Evolutionary conservation across 208 protist species (phyloP).

Genomic region (Leishmania mexicana): DNA sequence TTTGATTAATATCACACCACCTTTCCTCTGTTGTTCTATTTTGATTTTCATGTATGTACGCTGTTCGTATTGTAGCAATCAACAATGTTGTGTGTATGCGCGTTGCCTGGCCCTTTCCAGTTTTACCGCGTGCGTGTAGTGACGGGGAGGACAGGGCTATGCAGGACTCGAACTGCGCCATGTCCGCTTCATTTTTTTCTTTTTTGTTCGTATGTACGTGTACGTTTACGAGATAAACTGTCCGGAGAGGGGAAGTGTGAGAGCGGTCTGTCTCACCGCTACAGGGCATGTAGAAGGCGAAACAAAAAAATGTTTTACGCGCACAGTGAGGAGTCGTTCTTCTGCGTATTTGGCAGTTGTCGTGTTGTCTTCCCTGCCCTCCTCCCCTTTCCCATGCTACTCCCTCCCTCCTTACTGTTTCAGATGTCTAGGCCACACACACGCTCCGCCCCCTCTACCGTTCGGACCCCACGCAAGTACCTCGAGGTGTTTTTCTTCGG

Average conservation of each 20-base stretch:
- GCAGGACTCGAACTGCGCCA: not conserved
- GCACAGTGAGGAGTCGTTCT: not conserved
- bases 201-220: not conserved
- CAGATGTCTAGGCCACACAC: not conserved
- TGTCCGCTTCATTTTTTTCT: not conserved
- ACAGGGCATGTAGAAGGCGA: not conserved
- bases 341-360: not conserved
- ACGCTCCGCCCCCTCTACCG: not conserved
- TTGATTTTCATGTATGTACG: not conserved
- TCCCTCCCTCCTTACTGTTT: not conserved
- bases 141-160: no score
- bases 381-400: not conserved
- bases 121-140: no score
- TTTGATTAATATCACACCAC: no score
- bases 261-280: not conserved
- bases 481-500: not conserved
- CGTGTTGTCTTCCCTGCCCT: not conserved
- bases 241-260: not conserved
- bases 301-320: not conserved
- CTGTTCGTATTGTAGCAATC: not conserved
- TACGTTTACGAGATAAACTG: not conserved
- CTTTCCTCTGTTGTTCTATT: not conserved
- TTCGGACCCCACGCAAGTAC: not conserved
- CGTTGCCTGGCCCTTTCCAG: no score
- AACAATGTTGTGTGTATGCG: not conserved